Conservation (phyloP, 2,329 filamentous ascomycete genomes). For the Colletotrichum abscissum region DNA sequence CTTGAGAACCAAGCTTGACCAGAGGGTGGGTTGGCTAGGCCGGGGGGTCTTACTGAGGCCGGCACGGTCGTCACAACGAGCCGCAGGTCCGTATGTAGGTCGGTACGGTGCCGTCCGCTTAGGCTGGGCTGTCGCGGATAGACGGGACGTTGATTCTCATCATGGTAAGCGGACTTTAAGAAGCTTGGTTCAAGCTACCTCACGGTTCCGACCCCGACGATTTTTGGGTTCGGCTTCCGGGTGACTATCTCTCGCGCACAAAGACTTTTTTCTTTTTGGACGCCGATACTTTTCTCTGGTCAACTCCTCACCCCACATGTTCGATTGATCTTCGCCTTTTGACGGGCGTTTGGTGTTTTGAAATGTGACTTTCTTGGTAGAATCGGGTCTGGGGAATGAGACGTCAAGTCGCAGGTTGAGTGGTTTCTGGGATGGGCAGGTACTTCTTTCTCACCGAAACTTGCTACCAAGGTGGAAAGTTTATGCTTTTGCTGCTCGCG, state of each 20-base stretch:
- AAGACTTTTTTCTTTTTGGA: not conserved
- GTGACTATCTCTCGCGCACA: not conserved
- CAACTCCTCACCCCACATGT: slow-evolving; percentile 4
- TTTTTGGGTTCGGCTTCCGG: not conserved
- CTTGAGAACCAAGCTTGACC: not conserved
- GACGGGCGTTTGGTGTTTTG: slow-evolving; percentile 11
- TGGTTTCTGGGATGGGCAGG: not conserved
- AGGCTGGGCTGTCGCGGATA: slow-evolving; percentile 11
- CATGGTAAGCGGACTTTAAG: not conserved
- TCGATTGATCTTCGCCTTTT: slow-evolving; percentile 23
- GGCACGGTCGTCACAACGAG: not conserved
- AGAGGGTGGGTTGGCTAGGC: not conserved
- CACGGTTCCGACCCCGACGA: too few relatives aligned
- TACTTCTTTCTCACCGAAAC: too few relatives aligned
- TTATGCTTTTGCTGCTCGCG: not conserved
- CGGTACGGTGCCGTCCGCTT: not conserved
- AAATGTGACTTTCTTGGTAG: not conserved
- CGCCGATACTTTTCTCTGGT: not conserved
- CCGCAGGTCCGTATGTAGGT: too few relatives aligned
- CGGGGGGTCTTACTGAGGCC: not conserved
- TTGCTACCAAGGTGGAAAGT: not conserved
- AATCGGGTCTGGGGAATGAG: not conserved
- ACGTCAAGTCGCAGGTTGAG: slow-evolving; percentile 1
- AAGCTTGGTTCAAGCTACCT: not conserved
- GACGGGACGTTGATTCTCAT: not conserved